Conservation (phyloP, 176 grass and related monocot genomes). For the Rhipidocladum racemiflorum region DNA sequence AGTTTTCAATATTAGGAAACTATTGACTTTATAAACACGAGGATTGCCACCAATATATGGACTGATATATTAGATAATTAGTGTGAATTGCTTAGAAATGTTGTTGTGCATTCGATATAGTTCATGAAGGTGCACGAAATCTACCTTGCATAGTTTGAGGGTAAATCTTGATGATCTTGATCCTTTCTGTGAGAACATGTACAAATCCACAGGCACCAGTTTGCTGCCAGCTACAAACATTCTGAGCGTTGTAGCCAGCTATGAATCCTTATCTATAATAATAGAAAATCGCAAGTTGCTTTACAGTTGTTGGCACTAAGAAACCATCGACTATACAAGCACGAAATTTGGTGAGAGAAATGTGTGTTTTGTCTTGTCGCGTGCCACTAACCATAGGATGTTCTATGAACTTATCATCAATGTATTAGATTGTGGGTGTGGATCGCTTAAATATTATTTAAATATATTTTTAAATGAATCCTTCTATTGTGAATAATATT, state of each 20-base stretch:
- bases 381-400: not conserved
- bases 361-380: not conserved
- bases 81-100: not conserved
- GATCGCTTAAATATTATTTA: not conserved
- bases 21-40: not conserved
- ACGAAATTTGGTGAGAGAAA: fast-evolving
- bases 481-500: not conserved
- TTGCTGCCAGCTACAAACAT: not conserved
- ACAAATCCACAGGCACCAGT: not conserved
- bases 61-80: not conserved
- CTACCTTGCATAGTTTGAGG: not conserved
- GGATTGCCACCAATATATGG: not conserved
- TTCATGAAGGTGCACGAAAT: not conserved
- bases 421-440: not conserved
- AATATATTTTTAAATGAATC: not conserved
- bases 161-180: not conserved
- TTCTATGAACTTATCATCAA: not conserved
- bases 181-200: not conserved
- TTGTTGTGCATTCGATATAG: not conserved
- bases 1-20: not conserved
- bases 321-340: not conserved
- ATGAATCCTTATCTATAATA: not conserved
- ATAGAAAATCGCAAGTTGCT: not conserved
- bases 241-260: not conserved
- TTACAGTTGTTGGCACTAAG: not conserved